These are phyloP conservation scores for Thymus quinquecostatus DNA, from an alignment of 257 asterid species.

Conservation along the genomic window DNA sequence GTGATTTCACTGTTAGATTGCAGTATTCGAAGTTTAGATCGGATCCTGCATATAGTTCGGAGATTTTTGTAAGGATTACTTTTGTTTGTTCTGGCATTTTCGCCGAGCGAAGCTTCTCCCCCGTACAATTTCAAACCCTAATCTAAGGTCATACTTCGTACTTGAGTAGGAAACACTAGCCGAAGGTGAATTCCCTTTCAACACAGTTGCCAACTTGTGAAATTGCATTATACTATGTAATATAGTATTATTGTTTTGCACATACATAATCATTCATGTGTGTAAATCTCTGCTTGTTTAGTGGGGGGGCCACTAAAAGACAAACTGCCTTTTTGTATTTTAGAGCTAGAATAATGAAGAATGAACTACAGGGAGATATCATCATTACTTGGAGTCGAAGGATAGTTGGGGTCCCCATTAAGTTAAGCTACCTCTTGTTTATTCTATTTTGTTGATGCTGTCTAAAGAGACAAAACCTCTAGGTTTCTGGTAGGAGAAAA, in stretches of 20 bases:
- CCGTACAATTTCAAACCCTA: constrained; percentile 37
- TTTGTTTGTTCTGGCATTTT: constrained; percentile 22
- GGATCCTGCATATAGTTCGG: constrained; percentile 16
- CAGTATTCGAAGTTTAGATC: constrained; percentile 4
- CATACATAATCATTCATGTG: constrained; percentile 11
- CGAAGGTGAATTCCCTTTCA: constrained; percentile 33
- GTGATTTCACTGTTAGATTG: constrained; percentile 30
- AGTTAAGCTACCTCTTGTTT: constrained; percentile 53
- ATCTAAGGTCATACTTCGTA: constrained; percentile 27
- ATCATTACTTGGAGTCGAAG: constrained; percentile 75
- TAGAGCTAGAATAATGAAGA: constrained; percentile 9
- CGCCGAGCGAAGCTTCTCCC: constrained; percentile 27
- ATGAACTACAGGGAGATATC: background rate
- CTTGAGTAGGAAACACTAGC: constrained; percentile 23
- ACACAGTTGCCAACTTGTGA: constrained; percentile 21
- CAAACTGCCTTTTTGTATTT: constrained; percentile 7
- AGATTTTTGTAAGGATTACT: background rate
- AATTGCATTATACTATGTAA: background rate
- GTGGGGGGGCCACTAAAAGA: constrained; percentile 41
- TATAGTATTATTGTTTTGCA: constrained; percentile 13
- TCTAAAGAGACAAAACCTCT: constrained; percentile 25
- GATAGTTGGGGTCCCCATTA: constrained; percentile 76
- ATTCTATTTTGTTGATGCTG: constrained; percentile 33
- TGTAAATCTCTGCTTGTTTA: constrained; percentile 1
- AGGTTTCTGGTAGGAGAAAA: constrained; percentile 47